A percentile compares a stretch with the other conserved stretches of the same genome.
Evolutionary conservation across 805 yeast genomes (phyloP).

Genomic region (Candida sonorensis): DNA sequence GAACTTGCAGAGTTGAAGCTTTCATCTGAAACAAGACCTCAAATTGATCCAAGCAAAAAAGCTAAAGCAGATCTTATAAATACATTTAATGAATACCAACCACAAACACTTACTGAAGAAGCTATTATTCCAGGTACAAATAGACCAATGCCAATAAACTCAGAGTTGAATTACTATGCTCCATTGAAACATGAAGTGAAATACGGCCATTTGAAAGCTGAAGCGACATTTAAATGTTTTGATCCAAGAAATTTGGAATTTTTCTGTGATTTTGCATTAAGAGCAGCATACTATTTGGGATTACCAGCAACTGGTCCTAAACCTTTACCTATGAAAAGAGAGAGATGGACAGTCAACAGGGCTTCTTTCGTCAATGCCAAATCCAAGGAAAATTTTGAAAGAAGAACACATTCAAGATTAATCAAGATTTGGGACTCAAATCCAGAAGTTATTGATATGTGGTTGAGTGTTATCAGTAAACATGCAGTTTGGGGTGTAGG

Average conservation of each 20-base stretch:
- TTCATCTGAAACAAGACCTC: slow-evolving; percentile 8
- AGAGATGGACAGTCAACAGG: slow-evolving; percentile 89
- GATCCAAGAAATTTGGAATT: slow-evolving; percentile 66
- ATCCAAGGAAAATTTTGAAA: slow-evolving; percentile 88
- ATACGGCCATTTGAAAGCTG: slow-evolving; percentile 76
- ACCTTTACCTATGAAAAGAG: slow-evolving; percentile 61
- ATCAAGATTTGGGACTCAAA: slow-evolving; percentile 79
- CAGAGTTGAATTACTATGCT: slow-evolving; percentile 72
- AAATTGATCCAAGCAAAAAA: slow-evolving; percentile 9
- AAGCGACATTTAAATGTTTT: slow-evolving; percentile 63
- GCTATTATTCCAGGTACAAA: slow-evolving; percentile 27
- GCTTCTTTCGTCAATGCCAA: slow-evolving; percentile 94
- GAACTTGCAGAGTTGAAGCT: slow-evolving; percentile 21
- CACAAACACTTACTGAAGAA: slow-evolving; percentile 30
- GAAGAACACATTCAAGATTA: slow-evolving; percentile 72
- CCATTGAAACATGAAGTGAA: slow-evolving; percentile 65
- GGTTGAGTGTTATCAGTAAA: slow-evolving; percentile 72
- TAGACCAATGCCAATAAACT: slow-evolving; percentile 76
- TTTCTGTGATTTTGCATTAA: slow-evolving; percentile 75
- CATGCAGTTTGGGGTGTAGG: slow-evolving; percentile 79
- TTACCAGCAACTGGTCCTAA: slow-evolving; percentile 76
- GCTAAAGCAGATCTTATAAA: slow-evolving; percentile 20
- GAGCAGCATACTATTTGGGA: slow-evolving; percentile 87
- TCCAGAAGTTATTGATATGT: slow-evolving; percentile 75
- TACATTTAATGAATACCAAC: slow-evolving; percentile 28